Evolutionary conservation across 192 early-diverging fungal genomes (phyloP).

Genomic region (Coemansia sp.): DNA sequence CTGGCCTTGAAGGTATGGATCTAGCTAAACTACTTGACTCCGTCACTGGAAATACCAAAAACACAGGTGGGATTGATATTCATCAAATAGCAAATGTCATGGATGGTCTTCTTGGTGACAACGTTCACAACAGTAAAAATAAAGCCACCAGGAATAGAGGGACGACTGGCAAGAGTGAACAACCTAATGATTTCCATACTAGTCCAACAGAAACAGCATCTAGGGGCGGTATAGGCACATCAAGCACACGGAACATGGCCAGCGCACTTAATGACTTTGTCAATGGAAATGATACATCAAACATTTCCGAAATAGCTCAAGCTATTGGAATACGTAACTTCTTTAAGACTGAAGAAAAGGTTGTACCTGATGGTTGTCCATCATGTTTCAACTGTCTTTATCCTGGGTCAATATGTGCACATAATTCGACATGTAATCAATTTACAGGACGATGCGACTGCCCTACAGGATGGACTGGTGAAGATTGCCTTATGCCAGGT

Average conservation of each 20-base stretch:
- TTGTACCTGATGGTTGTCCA: constrained; percentile 60
- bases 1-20: neutral
- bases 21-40: constrained; percentile 6
- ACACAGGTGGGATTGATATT: neutral
- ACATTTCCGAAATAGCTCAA: constrained; percentile 31
- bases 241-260: constrained; percentile 17
- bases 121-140: neutral
- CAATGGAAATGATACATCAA: constrained; percentile 35
- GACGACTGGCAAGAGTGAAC: neutral
- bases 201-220: constrained; percentile 4
- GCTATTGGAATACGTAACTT: constrained; percentile 50
- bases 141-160: neutral
- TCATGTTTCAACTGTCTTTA: constrained; percentile 87
- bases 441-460: constrained; percentile 76
- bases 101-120: neutral
- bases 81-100: constrained; percentile 8
- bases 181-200: neutral
- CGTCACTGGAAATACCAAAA: constrained; percentile 7
- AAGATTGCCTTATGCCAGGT: constrained; percentile 71
- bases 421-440: constrained; percentile 73
- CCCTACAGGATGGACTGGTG: constrained; percentile 77
- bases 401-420: constrained; percentile 68
- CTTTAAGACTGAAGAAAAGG: constrained; percentile 32
- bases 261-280: constrained; percentile 33
- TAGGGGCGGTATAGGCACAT: constrained; percentile 3